phyloP scores from a whole-genome alignment of 1,284 basidiomycete genomes.

The Ganoderma meredithae region DNA sequence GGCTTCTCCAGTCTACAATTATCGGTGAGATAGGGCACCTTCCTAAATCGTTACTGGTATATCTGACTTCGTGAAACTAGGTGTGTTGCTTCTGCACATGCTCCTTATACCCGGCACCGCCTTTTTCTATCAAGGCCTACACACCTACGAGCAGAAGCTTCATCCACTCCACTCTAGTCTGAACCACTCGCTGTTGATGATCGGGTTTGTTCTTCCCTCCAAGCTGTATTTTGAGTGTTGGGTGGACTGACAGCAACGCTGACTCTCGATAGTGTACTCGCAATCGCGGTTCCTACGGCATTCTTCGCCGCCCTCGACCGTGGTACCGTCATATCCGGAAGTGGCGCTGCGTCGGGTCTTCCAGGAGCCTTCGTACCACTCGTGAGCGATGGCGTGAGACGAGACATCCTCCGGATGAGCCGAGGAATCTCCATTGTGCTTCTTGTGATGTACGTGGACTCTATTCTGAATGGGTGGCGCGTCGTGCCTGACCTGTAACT shows the following conservation, averaged over 20 bases:
- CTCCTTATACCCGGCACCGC: slow-evolving; percentile 66
- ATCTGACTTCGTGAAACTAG: slow-evolving; percentile 38
- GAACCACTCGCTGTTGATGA: slow-evolving; percentile 67
- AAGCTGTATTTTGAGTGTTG: neutral
- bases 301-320: slow-evolving; percentile 67
- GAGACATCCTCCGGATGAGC: slow-evolving; percentile 62
- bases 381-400: slow-evolving; percentile 37
- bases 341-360: neutral
- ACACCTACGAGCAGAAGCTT: slow-evolving; percentile 58
- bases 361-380: slow-evolving; percentile 26
- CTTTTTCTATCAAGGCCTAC: slow-evolving; percentile 66
- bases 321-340: slow-evolving; percentile 31
- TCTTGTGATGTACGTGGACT: slow-evolving; percentile 56
- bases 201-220: slow-evolving; percentile 54
- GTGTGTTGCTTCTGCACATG: slow-evolving; percentile 67
- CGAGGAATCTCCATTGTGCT: slow-evolving; percentile 67
- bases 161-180: slow-evolving; percentile 61
- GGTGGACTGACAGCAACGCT: neutral
- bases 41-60: neutral
- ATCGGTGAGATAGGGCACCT: slow-evolving; percentile 47
- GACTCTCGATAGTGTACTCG: slow-evolving; percentile 55
- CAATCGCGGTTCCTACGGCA: slow-evolving; percentile 65
- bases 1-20: slow-evolving; percentile 65
- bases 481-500: neutral
- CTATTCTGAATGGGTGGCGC: neutral